A percentile compares a stretch with the other conserved stretches of the same genome.
These are phyloP conservation scores for Alliaria petiolata DNA, from an alignment of 345 rosid species.

Conservation along the genomic window DNA sequence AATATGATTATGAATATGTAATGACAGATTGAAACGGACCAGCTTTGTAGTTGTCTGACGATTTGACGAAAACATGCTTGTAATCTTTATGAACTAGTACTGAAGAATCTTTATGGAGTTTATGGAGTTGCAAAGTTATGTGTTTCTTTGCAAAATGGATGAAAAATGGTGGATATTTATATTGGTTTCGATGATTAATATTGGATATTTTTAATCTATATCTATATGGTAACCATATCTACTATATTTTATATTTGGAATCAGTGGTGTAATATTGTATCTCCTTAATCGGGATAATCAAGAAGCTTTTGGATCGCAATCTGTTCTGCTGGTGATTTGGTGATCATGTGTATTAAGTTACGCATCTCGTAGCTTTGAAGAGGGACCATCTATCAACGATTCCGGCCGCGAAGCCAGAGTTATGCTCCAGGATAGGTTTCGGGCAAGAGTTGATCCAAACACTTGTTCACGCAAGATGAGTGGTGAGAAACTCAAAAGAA, in stretches of 20 bases:
- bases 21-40: constrained; percentile 23
- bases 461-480: not conserved
- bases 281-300: constrained; percentile 18
- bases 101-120: not conserved
- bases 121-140: not conserved
- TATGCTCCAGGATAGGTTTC: too few relatives aligned
- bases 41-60: constrained; percentile 8
- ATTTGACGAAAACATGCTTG: constrained; percentile 19
- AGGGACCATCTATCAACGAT: too few relatives aligned
- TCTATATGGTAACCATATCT: constrained; percentile 2
- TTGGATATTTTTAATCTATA: not conserved
- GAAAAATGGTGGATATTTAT: constrained; percentile 22
- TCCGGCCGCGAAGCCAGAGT: too few relatives aligned
- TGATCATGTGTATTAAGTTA: too few relatives aligned
- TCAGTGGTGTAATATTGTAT: not conserved
- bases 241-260: not conserved
- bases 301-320: not conserved
- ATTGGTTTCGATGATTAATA: not conserved
- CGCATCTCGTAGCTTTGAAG: too few relatives aligned
- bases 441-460: too few relatives aligned
- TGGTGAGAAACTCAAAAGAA: too few relatives aligned
- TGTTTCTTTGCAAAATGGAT: not conserved
- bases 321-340: constrained; percentile 21
- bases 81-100: not conserved
- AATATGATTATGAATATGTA: not conserved